Conservation (phyloP, 2,329 filamentous ascomycete species). For the Penicillium sp. region DNA sequence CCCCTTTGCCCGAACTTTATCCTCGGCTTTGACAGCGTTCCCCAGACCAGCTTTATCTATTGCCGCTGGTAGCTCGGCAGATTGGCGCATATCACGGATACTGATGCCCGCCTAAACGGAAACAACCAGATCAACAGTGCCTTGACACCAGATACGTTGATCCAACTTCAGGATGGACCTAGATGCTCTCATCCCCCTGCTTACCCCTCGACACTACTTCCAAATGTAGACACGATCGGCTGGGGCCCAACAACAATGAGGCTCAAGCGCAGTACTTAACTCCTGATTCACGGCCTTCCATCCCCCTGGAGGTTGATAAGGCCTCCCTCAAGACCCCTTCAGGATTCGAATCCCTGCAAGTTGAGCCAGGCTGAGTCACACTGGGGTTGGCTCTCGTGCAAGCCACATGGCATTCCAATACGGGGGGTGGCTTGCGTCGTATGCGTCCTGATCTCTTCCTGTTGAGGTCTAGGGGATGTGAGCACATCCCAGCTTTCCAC, state of each 20-base stretch:
- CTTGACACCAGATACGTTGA: neutral
- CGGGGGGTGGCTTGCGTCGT: conserved; percentile 1
- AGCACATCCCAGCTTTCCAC: conserved; percentile 11
- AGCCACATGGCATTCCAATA: neutral
- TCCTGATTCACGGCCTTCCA: neutral
- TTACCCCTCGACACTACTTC: neutral
- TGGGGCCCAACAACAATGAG: neutral
- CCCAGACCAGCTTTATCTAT: neutral
- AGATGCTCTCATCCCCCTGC: neutral
- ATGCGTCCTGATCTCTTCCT: conserved; percentile 11
- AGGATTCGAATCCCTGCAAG: neutral
- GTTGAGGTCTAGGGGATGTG: conserved; percentile 8
- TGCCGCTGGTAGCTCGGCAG: neutral
- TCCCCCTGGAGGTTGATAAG: neutral
- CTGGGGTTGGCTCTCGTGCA: neutral
- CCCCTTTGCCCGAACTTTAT: neutral
- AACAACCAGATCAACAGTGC: neutral
- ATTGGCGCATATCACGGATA: neutral
- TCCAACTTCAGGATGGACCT: neutral
- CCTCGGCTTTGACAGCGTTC: neutral
- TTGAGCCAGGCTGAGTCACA: conserved; percentile 1
- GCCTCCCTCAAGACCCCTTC: neutral
- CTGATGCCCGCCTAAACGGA: neutral
- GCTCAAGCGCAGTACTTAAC: neutral
- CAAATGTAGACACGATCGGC: neutral